Conservation (phyloP, 108 stramenopile species). For the Nannochloropsis gaditana region DNA sequence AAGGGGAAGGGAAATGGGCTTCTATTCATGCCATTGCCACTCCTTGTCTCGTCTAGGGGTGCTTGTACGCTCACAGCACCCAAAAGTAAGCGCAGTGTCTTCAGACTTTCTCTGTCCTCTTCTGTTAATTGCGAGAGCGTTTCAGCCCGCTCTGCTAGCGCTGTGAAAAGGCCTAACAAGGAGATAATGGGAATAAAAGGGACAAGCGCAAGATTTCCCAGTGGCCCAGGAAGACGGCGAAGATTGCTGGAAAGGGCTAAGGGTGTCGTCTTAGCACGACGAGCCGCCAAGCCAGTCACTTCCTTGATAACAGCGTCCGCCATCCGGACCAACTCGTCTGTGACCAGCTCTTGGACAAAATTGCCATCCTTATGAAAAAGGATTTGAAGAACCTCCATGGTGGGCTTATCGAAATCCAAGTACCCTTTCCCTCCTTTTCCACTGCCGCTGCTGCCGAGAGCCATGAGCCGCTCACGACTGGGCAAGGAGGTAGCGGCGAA, state of each 20-base stretch:
- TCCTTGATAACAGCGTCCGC: slow-evolving; percentile 45
- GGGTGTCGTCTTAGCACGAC: not conserved
- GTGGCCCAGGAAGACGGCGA: not conserved
- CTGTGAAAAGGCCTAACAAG: not conserved
- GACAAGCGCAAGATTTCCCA: not conserved
- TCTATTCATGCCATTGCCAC: not conserved
- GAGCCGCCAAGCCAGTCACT: slow-evolving; percentile 20
- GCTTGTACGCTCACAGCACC: not conserved
- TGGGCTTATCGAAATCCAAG: slow-evolving; percentile 22
- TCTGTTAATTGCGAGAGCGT: slow-evolving; percentile 12
- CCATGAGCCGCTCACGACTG: slow-evolving; percentile 26
- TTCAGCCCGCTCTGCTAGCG: slow-evolving; percentile 1
- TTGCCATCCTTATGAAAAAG: slow-evolving; percentile 48
- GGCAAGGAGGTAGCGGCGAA: slow-evolving; percentile 22
- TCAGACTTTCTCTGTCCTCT: slow-evolving; percentile 4
- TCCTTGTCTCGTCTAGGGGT: not conserved
- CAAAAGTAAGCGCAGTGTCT: not conserved
- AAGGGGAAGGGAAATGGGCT: not conserved
- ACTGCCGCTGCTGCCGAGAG: not conserved
- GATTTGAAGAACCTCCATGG: slow-evolving; percentile 42
- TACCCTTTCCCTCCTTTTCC: not conserved
- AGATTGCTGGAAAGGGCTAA: not conserved
- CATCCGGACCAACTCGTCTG: slow-evolving; percentile 48
- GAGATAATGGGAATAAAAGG: not conserved
- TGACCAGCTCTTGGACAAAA: slow-evolving; percentile 48